Evolutionary conservation across 768 basidiomycete species (phyloP).

Genomic region (Boletus vinaceobasis): DNA sequence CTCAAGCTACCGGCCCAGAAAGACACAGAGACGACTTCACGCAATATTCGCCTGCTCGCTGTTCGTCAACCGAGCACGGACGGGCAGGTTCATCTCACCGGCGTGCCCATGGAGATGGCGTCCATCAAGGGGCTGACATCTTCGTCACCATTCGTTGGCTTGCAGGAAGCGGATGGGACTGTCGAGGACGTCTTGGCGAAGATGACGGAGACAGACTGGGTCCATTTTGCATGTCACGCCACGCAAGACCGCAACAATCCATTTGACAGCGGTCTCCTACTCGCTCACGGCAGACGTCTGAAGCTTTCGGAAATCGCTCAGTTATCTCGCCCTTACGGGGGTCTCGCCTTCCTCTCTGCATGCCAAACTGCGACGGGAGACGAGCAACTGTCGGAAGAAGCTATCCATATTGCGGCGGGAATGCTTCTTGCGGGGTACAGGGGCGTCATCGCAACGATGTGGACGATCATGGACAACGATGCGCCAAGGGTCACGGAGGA

Average conservation of each 20-base stretch:
- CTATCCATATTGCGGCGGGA: background rate
- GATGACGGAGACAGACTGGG: conserved; percentile 1
- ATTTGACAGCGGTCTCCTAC: conserved; percentile 16
- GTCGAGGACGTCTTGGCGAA: background rate
- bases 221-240: conserved; percentile 35
- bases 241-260: conserved; percentile 17
- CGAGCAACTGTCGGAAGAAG: background rate
- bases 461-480: conserved; percentile 1
- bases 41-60: background rate
- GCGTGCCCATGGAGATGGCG: conserved; percentile 15
- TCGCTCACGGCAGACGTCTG: background rate
- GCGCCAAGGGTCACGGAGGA: background rate
- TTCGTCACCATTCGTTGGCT: background rate
- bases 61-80: conserved; percentile 15
- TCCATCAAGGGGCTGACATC: conserved; percentile 5
- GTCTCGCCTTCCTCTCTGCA: conserved; percentile 26
- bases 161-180: background rate
- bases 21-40: background rate
- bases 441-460: background rate
- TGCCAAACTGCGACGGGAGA: background rate
- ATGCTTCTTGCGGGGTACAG: conserved; percentile 1
- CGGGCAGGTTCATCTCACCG: conserved; percentile 1
- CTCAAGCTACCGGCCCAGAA: background rate
- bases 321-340: conserved; percentile 6
- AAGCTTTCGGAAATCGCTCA: background rate